These are phyloP conservation scores for Pythium periplocum DNA, from an alignment of 352 stramenopile genomes.

Conservation along the genomic window DNA sequence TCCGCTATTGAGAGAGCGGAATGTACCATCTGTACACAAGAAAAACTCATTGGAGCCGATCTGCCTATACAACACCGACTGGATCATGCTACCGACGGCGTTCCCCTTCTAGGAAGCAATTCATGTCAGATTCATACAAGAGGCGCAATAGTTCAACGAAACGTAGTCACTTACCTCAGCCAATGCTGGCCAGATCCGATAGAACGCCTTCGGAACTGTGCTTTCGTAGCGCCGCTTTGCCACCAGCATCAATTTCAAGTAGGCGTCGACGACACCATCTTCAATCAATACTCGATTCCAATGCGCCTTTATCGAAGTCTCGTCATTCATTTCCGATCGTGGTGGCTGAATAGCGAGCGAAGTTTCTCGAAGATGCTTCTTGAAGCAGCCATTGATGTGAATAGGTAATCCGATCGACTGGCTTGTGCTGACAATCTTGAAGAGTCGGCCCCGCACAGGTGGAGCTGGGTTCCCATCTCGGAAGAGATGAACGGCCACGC, in stretches of 20 bases:
- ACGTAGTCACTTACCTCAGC: constrained; percentile 21
- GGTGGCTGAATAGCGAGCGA: constrained; percentile 7
- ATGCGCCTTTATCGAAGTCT: constrained; percentile 36
- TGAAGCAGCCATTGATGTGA: constrained; percentile 78
- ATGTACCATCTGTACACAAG: constrained; percentile 61
- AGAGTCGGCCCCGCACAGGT: constrained; percentile 50
- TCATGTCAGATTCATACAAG: neutral
- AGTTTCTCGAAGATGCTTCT: constrained; percentile 47
- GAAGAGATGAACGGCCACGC: constrained; percentile 55
- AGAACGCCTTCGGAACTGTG: constrained; percentile 42
- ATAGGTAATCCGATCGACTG: constrained; percentile 50
- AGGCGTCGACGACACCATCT: constrained; percentile 55
- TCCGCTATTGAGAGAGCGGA: constrained; percentile 39
- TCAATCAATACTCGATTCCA: constrained; percentile 75
- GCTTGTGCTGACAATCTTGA: constrained; percentile 45
- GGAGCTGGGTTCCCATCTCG: constrained; percentile 34
- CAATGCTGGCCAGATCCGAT: constrained; percentile 56
- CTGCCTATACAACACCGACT: constrained; percentile 34
- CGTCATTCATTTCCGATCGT: constrained; percentile 30
- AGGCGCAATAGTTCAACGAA: too few relatives aligned
- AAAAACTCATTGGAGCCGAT: constrained; percentile 52
- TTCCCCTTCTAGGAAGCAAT: constrained; percentile 1
- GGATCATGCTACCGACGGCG: constrained; percentile 8
- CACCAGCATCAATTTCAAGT: constrained; percentile 53
- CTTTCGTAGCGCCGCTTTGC: constrained; percentile 38